phyloP scores from a whole-genome alignment of 768 basidiomycete species.

The Tulasnella sp. region DNA sequence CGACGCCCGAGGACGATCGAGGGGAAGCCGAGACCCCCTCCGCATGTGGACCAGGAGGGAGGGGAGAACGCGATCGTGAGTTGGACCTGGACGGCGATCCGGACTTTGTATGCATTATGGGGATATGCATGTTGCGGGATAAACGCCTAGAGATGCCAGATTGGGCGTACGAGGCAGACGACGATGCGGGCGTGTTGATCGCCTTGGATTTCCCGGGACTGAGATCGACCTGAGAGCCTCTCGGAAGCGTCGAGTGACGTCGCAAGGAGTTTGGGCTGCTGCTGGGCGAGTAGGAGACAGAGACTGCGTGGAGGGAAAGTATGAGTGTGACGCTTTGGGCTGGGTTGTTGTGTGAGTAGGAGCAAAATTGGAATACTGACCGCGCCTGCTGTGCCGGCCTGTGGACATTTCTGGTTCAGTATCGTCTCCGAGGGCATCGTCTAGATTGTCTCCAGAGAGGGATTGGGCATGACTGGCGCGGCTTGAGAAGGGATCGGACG shows the following conservation, averaged over 20 bases:
- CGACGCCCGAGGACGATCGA: slow-evolving; percentile 24
- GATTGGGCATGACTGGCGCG: slow-evolving; percentile 5
- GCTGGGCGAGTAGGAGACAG: slow-evolving; percentile 34
- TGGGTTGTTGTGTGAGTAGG: slow-evolving; percentile 21
- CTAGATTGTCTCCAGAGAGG: slow-evolving; percentile 35
- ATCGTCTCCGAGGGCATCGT: slow-evolving; percentile 58
- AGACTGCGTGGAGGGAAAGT: slow-evolving; percentile 61
- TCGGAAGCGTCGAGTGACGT: slow-evolving; percentile 30
- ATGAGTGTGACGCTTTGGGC: slow-evolving; percentile 22
- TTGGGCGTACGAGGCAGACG: slow-evolving; percentile 43
- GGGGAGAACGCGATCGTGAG: slow-evolving; percentile 86
- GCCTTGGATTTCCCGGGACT: slow-evolving; percentile 43
- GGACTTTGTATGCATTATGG: slow-evolving; percentile 41
- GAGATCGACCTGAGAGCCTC: slow-evolving; percentile 15
- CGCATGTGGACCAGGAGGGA: slow-evolving; percentile 49
- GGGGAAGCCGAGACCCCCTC: not conserved
- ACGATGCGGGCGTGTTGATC: slow-evolving; percentile 8
- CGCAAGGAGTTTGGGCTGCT: slow-evolving; percentile 45
- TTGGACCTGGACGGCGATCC: slow-evolving; percentile 84
- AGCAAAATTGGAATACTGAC: slow-evolving; percentile 14
- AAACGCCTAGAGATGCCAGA: slow-evolving; percentile 56
- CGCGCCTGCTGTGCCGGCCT: slow-evolving; percentile 13
- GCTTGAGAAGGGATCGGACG: slow-evolving; percentile 10
- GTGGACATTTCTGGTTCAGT: slow-evolving; percentile 38
- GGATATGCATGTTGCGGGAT: slow-evolving; percentile 39